Percentiles rank a stretch among this genome's conserved stretches.
Evolutionary conservation across 805 yeast genomes (phyloP).

Genomic region (Sungouiozyma ichnusensis): DNA sequence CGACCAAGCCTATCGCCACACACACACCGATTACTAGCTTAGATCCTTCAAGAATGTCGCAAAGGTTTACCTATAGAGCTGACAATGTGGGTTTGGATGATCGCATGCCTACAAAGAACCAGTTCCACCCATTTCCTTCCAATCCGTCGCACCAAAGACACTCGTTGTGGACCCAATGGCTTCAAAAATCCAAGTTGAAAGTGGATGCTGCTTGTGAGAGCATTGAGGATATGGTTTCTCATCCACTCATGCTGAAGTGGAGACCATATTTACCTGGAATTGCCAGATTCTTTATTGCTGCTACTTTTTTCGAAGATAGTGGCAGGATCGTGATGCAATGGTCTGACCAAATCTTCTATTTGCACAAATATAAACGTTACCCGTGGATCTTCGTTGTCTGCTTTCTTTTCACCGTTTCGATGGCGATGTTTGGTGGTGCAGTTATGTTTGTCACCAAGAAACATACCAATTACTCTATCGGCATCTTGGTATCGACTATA

Average conservation of each 20-base stretch:
- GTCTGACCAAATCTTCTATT: conserved; percentile 80
- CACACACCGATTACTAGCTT: no score
- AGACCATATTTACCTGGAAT: conserved; percentile 76
- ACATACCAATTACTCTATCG: conserved; percentile 59
- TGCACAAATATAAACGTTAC: conserved; percentile 67
- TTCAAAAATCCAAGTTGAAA: not conserved
- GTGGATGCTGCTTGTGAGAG: not conserved
- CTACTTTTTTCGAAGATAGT: conserved; percentile 87
- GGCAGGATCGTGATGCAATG: conserved; percentile 77
- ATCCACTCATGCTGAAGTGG: conserved; percentile 35
- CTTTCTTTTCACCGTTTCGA: conserved; percentile 54
- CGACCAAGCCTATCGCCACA: no score
- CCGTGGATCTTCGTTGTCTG: conserved; percentile 69
- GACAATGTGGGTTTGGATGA: conserved; percentile 1
- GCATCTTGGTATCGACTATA: conserved; percentile 59
- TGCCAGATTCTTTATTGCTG: conserved; percentile 84
- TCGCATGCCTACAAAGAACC: not conserved
- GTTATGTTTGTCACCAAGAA: conserved; percentile 59
- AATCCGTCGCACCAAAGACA: no score
- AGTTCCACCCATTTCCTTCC: no score
- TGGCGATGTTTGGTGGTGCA: conserved; percentile 66
- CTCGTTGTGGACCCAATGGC: not conserved
- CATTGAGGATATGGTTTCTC: conserved; percentile 42
- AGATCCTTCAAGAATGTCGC: not conserved
- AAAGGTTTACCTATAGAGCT: conserved; percentile 4